Percentiles rank a stretch among this genome's conserved stretches.
phyloP scores from a whole-genome alignment of 208 protist species.

The Trypanosoma lewisi region DNA sequence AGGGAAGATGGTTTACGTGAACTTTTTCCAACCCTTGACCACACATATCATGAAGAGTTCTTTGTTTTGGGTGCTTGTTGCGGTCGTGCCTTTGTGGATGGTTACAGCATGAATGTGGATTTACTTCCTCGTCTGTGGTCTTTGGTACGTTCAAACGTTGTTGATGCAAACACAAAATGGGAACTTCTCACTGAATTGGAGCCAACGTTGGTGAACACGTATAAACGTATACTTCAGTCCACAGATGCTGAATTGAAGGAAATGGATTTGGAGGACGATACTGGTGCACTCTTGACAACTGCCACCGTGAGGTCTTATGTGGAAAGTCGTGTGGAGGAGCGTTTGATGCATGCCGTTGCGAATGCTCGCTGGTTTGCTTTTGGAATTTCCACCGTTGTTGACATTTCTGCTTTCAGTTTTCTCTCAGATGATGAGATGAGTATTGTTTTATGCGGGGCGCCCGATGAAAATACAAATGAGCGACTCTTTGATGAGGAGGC shows the following conservation, averaged over 20 bases:
- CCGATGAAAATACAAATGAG: constrained; percentile 19
- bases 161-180: constrained; percentile 9
- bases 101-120: constrained; percentile 65
- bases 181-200: constrained; percentile 46
- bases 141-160: constrained; percentile 28
- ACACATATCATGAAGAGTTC: constrained; percentile 49
- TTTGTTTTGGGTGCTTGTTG: constrained; percentile 73
- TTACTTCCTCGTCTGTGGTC: constrained; percentile 56
- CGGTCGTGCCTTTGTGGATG: constrained; percentile 71
- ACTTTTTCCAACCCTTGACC: constrained; percentile 53
- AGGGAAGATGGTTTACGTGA: constrained; percentile 51
- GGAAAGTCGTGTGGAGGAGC: constrained; percentile 18
- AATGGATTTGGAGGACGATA: constrained; percentile 53
- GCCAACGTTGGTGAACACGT: constrained; percentile 47
- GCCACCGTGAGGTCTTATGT: constrained; percentile 40
- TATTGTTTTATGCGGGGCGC: constrained; percentile 47
- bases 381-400: constrained; percentile 62
- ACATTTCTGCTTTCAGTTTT: constrained; percentile 50
- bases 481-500: constrained; percentile 69
- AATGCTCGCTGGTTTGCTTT: constrained; percentile 65
- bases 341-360: constrained; percentile 34
- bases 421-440: constrained; percentile 56
- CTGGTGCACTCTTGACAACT: constrained; percentile 30
- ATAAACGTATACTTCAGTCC: constrained; percentile 30
- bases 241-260: constrained; percentile 44